Evolutionary conservation across 768 basidiomycete species (phyloP).

Genomic region (Pisolithus tinctorius): DNA sequence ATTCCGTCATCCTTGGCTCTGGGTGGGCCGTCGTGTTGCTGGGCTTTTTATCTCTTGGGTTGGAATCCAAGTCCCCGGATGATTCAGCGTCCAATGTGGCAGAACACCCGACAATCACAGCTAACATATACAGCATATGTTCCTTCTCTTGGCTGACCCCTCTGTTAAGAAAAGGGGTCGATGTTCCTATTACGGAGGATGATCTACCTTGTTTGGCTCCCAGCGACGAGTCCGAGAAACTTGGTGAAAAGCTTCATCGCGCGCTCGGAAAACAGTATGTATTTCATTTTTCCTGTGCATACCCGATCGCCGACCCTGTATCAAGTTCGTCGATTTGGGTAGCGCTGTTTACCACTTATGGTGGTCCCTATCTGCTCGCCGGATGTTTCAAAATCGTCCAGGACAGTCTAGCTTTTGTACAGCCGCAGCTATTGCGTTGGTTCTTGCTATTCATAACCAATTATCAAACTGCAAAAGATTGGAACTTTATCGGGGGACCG

Average conservation of each 20-base stretch:
- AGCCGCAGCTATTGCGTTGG: constrained; percentile 80
- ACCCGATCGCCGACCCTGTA: background rate
- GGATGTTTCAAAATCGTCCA: constrained; percentile 66
- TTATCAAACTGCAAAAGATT: constrained; percentile 51
- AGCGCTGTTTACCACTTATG: constrained; percentile 73
- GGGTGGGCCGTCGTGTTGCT: constrained; percentile 38
- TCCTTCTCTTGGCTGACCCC: constrained; percentile 85
- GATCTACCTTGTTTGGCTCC: constrained; percentile 75
- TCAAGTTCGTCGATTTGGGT: constrained; percentile 60
- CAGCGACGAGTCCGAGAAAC: constrained; percentile 60
- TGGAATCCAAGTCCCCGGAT: constrained; percentile 71
- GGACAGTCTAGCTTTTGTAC: constrained; percentile 75
- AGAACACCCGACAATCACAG: constrained; percentile 68
- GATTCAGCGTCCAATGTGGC: constrained; percentile 32
- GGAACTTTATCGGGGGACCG: constrained; percentile 17
- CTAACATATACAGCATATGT: constrained; percentile 79
- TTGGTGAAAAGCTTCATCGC: constrained; percentile 53
- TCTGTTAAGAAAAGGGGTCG: constrained; percentile 63
- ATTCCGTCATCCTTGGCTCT: constrained; percentile 34
- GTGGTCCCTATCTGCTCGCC: constrained; percentile 62
- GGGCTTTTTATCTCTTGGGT: constrained; percentile 46
- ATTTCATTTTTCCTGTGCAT: background rate
- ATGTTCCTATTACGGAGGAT: constrained; percentile 68
- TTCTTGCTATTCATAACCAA: constrained; percentile 75
- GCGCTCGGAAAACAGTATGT: constrained; percentile 62